Conservation (phyloP, 2,329 filamentous ascomycete genomes). For the Stagonosporopsis rhizophila region DNA sequence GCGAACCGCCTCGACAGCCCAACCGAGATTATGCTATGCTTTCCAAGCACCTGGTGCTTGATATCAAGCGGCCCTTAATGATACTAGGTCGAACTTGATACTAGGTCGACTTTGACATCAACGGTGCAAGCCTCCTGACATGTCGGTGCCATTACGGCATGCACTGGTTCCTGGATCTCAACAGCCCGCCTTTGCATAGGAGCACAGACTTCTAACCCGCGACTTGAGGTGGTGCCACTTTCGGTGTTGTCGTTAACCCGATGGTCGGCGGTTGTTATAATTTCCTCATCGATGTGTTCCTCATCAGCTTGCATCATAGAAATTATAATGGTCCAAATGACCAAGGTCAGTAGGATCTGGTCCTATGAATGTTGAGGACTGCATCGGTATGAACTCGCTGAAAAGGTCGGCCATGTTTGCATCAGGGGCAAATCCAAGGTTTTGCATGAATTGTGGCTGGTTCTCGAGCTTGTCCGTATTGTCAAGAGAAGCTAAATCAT, state of each 20-base stretch:
- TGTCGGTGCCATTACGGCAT: neutral
- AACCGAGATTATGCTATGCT: constrained; percentile 3
- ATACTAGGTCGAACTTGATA: neutral
- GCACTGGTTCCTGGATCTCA: neutral
- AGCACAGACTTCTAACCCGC: neutral
- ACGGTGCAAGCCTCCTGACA: neutral
- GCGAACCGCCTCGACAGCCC: constrained; percentile 12
- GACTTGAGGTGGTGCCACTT: neutral
- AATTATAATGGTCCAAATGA: constrained; percentile 36
- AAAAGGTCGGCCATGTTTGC: constrained; percentile 65
- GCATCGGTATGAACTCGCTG: constrained; percentile 51
- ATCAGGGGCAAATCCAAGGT: constrained; percentile 69
- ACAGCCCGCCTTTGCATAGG: neutral
- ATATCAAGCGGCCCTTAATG: neutral
- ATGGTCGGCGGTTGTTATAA: neutral
- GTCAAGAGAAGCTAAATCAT: constrained; percentile 65
- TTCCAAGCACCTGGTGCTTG: neutral
- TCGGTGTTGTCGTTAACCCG: neutral
- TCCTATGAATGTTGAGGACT: constrained; percentile 44
- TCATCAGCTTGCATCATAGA: constrained; percentile 35
- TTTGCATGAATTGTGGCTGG: constrained; percentile 71
- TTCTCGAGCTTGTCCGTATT: constrained; percentile 60
- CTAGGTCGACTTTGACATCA: neutral
- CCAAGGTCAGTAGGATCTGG: constrained; percentile 24
- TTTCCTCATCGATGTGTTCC: neutral